A percentile compares a stretch with the other conserved stretches of the same genome.
Conservation (phyloP, 169 alveolate species). For the Plasmodium coatneyi region DNA sequence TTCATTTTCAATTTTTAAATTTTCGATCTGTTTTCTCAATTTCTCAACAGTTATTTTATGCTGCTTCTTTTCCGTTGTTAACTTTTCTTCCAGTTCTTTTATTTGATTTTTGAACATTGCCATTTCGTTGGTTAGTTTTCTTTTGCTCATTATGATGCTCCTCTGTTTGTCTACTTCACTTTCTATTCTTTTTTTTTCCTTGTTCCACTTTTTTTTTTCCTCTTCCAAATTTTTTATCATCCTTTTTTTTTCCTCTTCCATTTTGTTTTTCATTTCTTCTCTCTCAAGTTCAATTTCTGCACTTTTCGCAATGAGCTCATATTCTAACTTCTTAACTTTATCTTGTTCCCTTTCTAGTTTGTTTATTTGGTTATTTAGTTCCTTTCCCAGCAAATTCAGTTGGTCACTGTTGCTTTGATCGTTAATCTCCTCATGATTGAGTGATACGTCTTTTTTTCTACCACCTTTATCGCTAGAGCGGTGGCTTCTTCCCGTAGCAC, state of each 20-base stretch:
- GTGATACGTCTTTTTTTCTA: background rate
- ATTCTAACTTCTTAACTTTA: slow-evolving; percentile 71
- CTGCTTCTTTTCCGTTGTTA: slow-evolving; percentile 52
- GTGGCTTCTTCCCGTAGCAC: background rate
- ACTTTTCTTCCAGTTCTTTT: slow-evolving; percentile 58
- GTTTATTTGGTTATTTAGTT: slow-evolving; percentile 41
- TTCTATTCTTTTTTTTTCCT: slow-evolving; percentile 75
- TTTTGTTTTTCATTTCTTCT: slow-evolving; percentile 76
- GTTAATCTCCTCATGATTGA: background rate
- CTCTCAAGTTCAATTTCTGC: slow-evolving; percentile 74
- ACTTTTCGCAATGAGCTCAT: slow-evolving; percentile 74
- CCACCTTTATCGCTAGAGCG: background rate
- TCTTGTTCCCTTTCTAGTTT: slow-evolving; percentile 65
- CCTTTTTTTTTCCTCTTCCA: slow-evolving; percentile 67
- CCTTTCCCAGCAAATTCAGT: slow-evolving; percentile 39
- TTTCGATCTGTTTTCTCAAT: slow-evolving; percentile 51
- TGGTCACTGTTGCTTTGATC: background rate
- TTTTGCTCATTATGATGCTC: slow-evolving; percentile 48
- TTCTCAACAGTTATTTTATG: slow-evolving; percentile 54
- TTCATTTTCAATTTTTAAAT: slow-evolving; percentile 45
- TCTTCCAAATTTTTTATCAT: slow-evolving; percentile 71
- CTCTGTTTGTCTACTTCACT: slow-evolving; percentile 70
- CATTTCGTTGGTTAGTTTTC: slow-evolving; percentile 69
- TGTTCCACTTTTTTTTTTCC: slow-evolving; percentile 74
- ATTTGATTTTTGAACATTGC: slow-evolving; percentile 75